These are phyloP conservation scores for Inga leiocalycina DNA, from an alignment of 306 rosid genomes.

Conservation along the genomic window DNA sequence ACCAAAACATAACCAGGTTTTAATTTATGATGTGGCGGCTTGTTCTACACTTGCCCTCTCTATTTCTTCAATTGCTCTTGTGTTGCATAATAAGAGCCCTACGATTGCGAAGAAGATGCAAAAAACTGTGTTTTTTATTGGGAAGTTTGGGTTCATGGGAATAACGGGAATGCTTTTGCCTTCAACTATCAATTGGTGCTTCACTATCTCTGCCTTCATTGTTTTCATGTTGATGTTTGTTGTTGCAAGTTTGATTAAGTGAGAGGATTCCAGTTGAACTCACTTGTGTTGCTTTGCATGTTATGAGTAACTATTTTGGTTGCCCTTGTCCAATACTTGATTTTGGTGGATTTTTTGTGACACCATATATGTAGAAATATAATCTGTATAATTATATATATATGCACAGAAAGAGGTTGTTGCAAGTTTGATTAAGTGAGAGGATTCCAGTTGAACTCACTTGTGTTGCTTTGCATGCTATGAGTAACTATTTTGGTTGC, in stretches of 20 bases:
- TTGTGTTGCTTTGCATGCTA: too few relatives aligned
- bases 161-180: not conserved
- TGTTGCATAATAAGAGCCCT: not conserved
- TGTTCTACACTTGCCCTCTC: not conserved
- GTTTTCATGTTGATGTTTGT: not conserved
- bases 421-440: too few relatives aligned
- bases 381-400: too few relatives aligned
- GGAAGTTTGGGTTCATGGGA: conserved; percentile 6
- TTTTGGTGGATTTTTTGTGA: too few relatives aligned
- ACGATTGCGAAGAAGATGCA: not conserved
- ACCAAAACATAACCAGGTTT: not conserved
- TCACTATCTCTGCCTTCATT: not conserved
- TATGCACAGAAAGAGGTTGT: too few relatives aligned
- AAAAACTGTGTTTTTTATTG: not conserved
- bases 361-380: too few relatives aligned
- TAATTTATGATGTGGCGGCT: not conserved
- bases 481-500: too few relatives aligned
- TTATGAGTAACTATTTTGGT: too few relatives aligned
- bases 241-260: not conserved
- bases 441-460: too few relatives aligned
- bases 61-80: not conserved
- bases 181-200: not conserved
- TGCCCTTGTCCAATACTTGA: not conserved
- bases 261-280: too few relatives aligned
- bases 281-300: too few relatives aligned